Evolutionary conservation across 306 rosid species (phyloP), one percentile per base, ranked within the genome.

Genomic region (Sophora flavescens): DNA sequence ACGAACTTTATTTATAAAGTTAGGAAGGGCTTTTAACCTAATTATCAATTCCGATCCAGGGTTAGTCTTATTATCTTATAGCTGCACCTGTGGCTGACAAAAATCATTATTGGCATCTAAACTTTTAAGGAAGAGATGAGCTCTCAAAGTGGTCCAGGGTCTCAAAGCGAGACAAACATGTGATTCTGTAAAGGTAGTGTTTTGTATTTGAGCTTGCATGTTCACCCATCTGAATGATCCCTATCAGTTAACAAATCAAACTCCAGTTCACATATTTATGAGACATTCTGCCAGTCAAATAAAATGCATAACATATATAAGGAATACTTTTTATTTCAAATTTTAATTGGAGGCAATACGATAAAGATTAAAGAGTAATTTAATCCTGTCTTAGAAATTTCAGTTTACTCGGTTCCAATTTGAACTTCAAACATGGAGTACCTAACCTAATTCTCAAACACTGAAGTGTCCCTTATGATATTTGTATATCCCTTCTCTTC

Each of bases 171-270:
- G 52, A 58, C 72, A 51, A 38, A 36, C 72, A 52, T 64, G 73
- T 64, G 80, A 75, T 38, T 52, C 54, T 22, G 56, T 10, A 11
- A 52, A 52, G 44, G 30, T 22, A 30, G 66, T 63, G 63, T 76
- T 1, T 22, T 38, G 56, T 10, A 52, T 76, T 64, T 39, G 54
- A 32, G 32, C 44, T 53, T 22, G 22, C 74, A 8, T 60, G 51
- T 45, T 45, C 5, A 45, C 51, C 51, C 51, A 45, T 45, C 51
- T 9, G 22, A 22, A 1, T 22, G 22, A 22, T 22, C 22, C 22
- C 22, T 22, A 22, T 22, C 22, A 22, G 22, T 22, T 22, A 22
- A 22, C 1, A 22, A 22, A 22, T 22, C 22, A 22, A 22, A 22
- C 22, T 22, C 22, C 22, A 33, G 11, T 35, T 3, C 4, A 18